phyloP scores from a whole-genome alignment of 805 yeast genomes.

The Cyberlindnera petersonii region DNA sequence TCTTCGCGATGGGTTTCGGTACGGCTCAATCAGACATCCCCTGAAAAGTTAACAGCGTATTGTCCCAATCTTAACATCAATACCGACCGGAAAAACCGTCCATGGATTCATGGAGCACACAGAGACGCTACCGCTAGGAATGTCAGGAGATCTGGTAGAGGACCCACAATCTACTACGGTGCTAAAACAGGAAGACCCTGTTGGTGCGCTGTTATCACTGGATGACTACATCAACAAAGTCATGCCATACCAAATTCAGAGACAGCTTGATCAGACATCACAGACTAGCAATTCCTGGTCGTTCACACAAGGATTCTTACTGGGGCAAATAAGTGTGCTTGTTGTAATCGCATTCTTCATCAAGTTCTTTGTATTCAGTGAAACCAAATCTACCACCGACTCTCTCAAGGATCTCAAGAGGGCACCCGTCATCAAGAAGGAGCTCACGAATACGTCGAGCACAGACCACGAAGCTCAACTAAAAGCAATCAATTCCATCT shows the following conservation, averaged over 20 bases:
- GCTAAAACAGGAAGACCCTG: slow-evolving; percentile 22
- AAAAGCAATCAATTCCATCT: slow-evolving; percentile 42
- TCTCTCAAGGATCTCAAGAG: slow-evolving; percentile 26
- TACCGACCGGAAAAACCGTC: too few relatives aligned
- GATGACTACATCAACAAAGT: slow-evolving; percentile 36
- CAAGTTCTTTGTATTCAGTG: slow-evolving; percentile 74
- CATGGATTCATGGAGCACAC: too few relatives aligned
- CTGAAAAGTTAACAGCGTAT: too few relatives aligned
- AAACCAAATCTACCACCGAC: slow-evolving; percentile 36
- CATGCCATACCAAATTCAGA: slow-evolving; percentile 34
- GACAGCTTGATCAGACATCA: slow-evolving; percentile 27
- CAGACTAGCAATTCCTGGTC: slow-evolving; percentile 42
- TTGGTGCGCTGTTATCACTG: slow-evolving; percentile 30
- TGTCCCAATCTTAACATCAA: too few relatives aligned
- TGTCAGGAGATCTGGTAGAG: not conserved
- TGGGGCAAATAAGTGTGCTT: slow-evolving; percentile 74
- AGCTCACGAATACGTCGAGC: slow-evolving; percentile 3
- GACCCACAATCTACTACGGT: slow-evolving; percentile 19
- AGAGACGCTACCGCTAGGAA: not conserved
- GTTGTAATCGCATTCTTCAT: slow-evolving; percentile 59
- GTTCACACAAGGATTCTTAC: slow-evolving; percentile 70
- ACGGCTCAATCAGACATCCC: too few relatives aligned
- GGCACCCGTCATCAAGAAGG: slow-evolving; percentile 25
- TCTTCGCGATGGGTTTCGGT: too few relatives aligned
- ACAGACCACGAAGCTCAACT: slow-evolving; percentile 23